Conservation (phyloP, 2,329 filamentous ascomycete genomes). For the Fusarium cicatricum region DNA sequence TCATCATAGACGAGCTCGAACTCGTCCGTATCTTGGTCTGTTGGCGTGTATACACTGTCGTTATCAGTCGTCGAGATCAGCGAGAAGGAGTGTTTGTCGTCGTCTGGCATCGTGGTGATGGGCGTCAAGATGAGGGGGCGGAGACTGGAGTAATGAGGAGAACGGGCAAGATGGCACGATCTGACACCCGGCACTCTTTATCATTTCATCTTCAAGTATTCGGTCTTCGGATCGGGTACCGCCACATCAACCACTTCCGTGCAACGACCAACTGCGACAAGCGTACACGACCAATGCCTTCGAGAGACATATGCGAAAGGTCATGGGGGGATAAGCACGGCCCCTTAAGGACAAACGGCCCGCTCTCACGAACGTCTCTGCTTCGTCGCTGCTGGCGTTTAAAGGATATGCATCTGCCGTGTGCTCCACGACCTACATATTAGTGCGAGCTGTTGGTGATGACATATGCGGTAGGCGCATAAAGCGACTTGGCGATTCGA, state of each 20-base stretch:
- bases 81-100: slow-evolving; percentile 42
- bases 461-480: slow-evolving; percentile 29
- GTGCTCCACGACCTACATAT: slow-evolving; percentile 23
- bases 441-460: slow-evolving; percentile 36
- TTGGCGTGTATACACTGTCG: slow-evolving; percentile 37
- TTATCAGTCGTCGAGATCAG: slow-evolving; percentile 41
- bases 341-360: slow-evolving; percentile 19
- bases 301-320: slow-evolving; percentile 16
- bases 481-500: slow-evolving; percentile 27
- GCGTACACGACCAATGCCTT: slow-evolving; percentile 14
- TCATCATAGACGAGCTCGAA: slow-evolving; percentile 42
- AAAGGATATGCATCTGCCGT: slow-evolving; percentile 12
- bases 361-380: slow-evolving; percentile 15
- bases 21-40: slow-evolving; percentile 43
- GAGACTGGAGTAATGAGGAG: neutral
- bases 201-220: slow-evolving; percentile 17
- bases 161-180: neutral
- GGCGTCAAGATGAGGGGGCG: neutral
- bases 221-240: slow-evolving; percentile 13
- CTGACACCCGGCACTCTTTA: slow-evolving; percentile 27
- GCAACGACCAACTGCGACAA: slow-evolving; percentile 24
- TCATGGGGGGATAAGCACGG: slow-evolving; percentile 28
- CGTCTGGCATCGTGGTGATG: slow-evolving; percentile 34
- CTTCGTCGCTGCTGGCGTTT: slow-evolving; percentile 1
- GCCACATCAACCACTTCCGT: slow-evolving; percentile 28